Evolutionary conservation across 495 filamentous ascomycete species (phyloP).

Genomic region (Xylaria acuta): DNA sequence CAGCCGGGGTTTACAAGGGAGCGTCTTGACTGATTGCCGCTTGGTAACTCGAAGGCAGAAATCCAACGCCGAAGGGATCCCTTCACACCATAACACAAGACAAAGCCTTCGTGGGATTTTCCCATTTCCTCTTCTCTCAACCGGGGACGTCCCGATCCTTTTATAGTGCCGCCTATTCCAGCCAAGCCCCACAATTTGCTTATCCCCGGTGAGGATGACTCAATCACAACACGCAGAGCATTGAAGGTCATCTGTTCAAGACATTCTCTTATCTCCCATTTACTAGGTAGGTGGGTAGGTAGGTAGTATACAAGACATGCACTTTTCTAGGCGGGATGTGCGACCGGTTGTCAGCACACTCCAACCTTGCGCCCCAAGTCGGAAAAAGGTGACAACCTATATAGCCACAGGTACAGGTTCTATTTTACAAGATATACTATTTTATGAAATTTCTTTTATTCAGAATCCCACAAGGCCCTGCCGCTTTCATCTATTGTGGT

Average conservation of each 20-base stretch:
- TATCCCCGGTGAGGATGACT: slow-evolving; percentile 20
- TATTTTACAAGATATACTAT: slow-evolving; percentile 28
- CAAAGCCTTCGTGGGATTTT: slow-evolving; percentile 9
- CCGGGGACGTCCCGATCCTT: slow-evolving; percentile 19
- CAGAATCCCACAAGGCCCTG: slow-evolving; percentile 46
- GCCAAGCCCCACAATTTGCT: slow-evolving; percentile 19
- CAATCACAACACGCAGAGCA: slow-evolving; percentile 18
- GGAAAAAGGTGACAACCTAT: background rate
- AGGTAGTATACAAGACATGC: background rate
- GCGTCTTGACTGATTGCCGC: background rate
- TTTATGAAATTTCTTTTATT: slow-evolving; percentile 20
- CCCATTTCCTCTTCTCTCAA: background rate
- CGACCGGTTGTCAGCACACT: slow-evolving; percentile 1
- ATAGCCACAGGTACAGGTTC: background rate
- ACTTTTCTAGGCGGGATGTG: background rate
- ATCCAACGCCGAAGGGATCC: background rate
- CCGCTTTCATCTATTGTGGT: slow-evolving; percentile 44
- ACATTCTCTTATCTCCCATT: slow-evolving; percentile 3
- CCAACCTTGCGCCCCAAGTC: background rate
- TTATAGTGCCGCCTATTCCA: slow-evolving; percentile 19
- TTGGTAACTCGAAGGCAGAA: slow-evolving; percentile 7
- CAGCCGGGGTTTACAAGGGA: slow-evolving; percentile 8
- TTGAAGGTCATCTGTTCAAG: background rate
- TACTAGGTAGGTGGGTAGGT: background rate
- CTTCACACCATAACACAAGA: slow-evolving; percentile 25